Percentiles rank a stretch among this genome's conserved stretches.
phyloP scores from a whole-genome alignment of 2,329 filamentous ascomycete species.

The Aschersonia sp. region DNA sequence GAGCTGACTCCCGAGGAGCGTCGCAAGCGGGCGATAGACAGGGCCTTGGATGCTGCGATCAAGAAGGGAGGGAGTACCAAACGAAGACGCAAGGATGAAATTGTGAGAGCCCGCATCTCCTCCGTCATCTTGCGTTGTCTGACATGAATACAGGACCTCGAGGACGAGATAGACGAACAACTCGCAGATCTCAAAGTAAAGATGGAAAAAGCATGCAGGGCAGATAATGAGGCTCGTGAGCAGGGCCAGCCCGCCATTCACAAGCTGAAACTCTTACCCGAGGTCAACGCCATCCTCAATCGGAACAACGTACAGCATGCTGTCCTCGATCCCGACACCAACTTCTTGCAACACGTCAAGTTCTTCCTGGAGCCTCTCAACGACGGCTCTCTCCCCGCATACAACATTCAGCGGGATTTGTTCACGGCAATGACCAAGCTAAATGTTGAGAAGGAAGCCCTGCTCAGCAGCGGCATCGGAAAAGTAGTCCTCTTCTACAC shows the following conservation, averaged over 20 bases:
- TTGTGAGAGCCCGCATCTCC: conserved; percentile 38
- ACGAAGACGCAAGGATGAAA: conserved; percentile 71
- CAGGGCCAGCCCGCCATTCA: conserved; percentile 70
- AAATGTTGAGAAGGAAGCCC: conserved; percentile 78
- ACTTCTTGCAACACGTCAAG: conserved; percentile 85
- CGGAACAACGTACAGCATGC: conserved; percentile 74
- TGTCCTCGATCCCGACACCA: conserved; percentile 85
- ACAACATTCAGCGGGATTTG: conserved; percentile 92
- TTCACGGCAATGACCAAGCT: conserved; percentile 68
- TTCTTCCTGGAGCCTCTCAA: conserved; percentile 95
- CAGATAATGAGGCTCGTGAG: conserved; percentile 71
- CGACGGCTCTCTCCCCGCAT: conserved; percentile 85
- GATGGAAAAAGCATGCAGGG: conserved; percentile 83
- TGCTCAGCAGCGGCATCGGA: conserved; percentile 84
- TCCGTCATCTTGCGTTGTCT: conserved; percentile 8
- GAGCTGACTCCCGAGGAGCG: conserved; percentile 72
- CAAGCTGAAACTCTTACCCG: conserved; percentile 86
- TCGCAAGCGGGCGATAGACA: conserved; percentile 69
- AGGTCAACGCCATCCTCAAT: conserved; percentile 78
- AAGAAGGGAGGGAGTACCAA: conserved; percentile 58
- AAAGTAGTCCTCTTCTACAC: conserved; percentile 97
- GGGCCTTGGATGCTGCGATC: conserved; percentile 74
- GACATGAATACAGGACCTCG: conserved; percentile 56
- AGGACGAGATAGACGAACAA: conserved; percentile 78
- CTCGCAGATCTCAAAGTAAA: conserved; percentile 75